Evolutionary conservation across 108 stramenopile species (phyloP), one percentile per base, ranked within the genome.

Genomic region (Cyclotella choctawhatcheeana): DNA sequence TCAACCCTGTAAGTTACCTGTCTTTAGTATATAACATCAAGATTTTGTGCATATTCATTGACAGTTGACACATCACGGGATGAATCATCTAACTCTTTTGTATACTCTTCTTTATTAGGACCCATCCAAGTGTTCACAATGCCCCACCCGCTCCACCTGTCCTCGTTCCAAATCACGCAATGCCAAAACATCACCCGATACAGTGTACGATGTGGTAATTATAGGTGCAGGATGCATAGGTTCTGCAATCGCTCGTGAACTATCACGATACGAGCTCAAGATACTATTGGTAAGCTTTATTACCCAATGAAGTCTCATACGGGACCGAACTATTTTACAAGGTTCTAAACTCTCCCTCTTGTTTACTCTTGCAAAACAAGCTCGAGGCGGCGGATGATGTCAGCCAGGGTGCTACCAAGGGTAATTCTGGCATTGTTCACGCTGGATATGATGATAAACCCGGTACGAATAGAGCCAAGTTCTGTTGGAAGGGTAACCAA

Each of bases 381-480:
- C n/a, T 94, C 14, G 93, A 94, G 74, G 74, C 89, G 0, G 93
- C 88, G 64, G 89, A 89, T 56, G 89, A 94, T 67, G 88, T 94
- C 1, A 67, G 69, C n/a, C 90, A 91, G 53, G 86, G 86, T 8
- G 88, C 88, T 17, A 85, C 85, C 22, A 89, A 87, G 60, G 93
- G 89, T 5, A 94, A 92, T 48, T 88, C 86, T 13, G 93, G 93
- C 2, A 94, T 94, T 54, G 93, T 94, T 27, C 93, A 94, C 71
- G 90, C 88, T 0, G 93, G 93, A 27, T 94, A 91, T 52, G 93
- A 94, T 59, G 93, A 90, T 51, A 90, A 83, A 48, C 93, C 89
- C 5, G 89, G 90, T 12, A 82, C 84, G 12, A 67, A 85, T 33
- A 83, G 77, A 14, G 86, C 88, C 53, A 90, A 89, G 65, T 89